Evolutionary conservation across 352 stramenopile species (phyloP).

Genomic region (Phytophthora europaea): DNA sequence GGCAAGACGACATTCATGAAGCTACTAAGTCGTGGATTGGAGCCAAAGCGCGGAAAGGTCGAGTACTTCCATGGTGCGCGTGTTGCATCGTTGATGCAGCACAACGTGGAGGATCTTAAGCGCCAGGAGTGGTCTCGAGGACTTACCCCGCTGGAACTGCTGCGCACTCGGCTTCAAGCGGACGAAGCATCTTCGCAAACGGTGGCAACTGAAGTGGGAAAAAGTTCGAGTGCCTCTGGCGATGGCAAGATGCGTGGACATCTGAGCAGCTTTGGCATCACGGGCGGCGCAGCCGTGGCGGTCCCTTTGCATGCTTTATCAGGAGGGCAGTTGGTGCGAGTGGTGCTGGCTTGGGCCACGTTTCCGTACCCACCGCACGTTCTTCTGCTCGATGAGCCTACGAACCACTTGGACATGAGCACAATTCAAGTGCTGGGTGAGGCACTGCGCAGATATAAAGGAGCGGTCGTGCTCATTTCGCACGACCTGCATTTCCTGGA

Average conservation of each 20-base stretch:
- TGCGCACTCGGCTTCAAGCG: conserved; percentile 47
- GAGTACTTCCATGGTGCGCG: conserved; percentile 60
- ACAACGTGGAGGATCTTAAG: conserved; percentile 74
- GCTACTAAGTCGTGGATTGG: conserved; percentile 89
- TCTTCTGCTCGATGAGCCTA: conserved; percentile 93
- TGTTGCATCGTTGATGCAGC: conserved; percentile 66
- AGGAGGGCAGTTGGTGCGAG: conserved; percentile 62
- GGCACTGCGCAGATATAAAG: conserved; percentile 63
- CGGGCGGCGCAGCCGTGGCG: conserved; percentile 37
- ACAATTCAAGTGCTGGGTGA: conserved; percentile 81
- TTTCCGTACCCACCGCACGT: conserved; percentile 87
- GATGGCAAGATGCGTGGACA: conserved; percentile 56
- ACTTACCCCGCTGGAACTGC: conserved; percentile 56
- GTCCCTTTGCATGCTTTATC: conserved; percentile 56
- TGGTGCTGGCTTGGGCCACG: conserved; percentile 56
- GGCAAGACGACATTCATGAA: conserved; percentile 96
- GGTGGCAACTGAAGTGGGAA: conserved; percentile 5
- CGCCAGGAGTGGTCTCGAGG: conserved; percentile 53
- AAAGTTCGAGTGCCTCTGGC: background rate
- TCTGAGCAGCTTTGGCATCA: conserved; percentile 63
- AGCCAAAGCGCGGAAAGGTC: conserved; percentile 52
- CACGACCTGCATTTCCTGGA: conserved; percentile 73
- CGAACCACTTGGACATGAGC: conserved; percentile 94
- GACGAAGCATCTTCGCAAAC: conserved; percentile 33
- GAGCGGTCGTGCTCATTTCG: conserved; percentile 71